phyloP scores from a whole-genome alignment of 306 rosid species.

The Luffa aegyptiaca region DNA sequence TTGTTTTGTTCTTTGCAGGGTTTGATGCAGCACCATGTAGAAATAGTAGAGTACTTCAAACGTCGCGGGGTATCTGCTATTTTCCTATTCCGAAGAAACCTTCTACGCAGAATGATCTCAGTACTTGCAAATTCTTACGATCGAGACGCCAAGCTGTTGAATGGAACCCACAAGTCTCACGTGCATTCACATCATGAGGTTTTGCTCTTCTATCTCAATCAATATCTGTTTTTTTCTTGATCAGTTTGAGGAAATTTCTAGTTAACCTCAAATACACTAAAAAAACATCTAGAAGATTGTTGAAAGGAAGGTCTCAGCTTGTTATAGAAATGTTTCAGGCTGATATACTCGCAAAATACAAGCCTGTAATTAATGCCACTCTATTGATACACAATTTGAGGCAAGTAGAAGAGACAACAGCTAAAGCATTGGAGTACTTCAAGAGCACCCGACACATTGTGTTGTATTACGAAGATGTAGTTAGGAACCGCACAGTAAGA shows the following conservation, averaged over 20 bases:
- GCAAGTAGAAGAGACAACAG: conserved; percentile 62
- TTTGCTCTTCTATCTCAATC: conserved; percentile 14
- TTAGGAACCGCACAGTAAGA: conserved; percentile 74
- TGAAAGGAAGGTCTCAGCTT: conserved; percentile 2
- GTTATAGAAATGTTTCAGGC: conserved; percentile 55
- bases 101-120: conserved; percentile 87
- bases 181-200: conserved; percentile 90
- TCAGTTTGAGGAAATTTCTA: not conserved
- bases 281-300: not conserved
- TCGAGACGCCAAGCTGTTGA: conserved; percentile 52
- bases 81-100: conserved; percentile 93
- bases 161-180: conserved; percentile 98
- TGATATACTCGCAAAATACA: conserved; percentile 79
- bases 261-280: not conserved
- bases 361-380: conserved; percentile 66
- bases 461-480: conserved; percentile 79
- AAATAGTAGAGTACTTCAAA: conserved; percentile 66
- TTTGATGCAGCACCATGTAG: conserved; percentile 72
- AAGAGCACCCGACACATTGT: conserved; percentile 73
- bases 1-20: conserved; percentile 46
- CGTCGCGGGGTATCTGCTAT: conserved; percentile 65
- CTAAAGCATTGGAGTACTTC: conserved; percentile 82
- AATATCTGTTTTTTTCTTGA: not conserved
- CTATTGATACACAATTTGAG: conserved; percentile 43
- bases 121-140: conserved; percentile 81